These are phyloP conservation scores for Barbarea vulgaris DNA, from an alignment of 345 rosid species.

Conservation along the genomic window DNA sequence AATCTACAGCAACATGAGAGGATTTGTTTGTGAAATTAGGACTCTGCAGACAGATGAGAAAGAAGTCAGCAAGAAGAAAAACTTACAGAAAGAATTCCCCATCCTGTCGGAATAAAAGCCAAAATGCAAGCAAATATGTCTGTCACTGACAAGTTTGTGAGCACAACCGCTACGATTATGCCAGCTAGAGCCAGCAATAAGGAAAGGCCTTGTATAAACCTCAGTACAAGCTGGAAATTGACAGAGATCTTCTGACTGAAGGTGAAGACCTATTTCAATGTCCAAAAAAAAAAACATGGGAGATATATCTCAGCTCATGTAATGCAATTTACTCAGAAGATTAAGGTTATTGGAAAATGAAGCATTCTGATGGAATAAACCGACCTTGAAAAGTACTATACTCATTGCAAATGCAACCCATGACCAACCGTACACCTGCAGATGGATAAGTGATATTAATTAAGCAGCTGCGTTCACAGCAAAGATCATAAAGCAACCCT, in stretches of 20 bases:
- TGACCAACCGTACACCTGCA: conserved; percentile 83
- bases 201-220: conserved; percentile 83
- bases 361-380: conserved; percentile 10
- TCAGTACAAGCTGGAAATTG: conserved; percentile 87
- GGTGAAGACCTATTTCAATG: conserved; percentile 72
- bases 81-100: conserved; percentile 93
- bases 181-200: conserved; percentile 81
- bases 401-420: conserved; percentile 76
- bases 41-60: conserved; percentile 5
- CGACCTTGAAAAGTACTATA: conserved; percentile 84
- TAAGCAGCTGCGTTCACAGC: conserved; percentile 4
- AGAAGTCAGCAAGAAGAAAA: conserved; percentile 4
- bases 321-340: neutral
- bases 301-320: conserved; percentile 24
- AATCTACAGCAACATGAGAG: conserved; percentile 52
- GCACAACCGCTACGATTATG: conserved; percentile 58
- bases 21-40: neutral
- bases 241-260: conserved; percentile 97
- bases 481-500: neutral
- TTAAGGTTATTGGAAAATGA: conserved; percentile 6
- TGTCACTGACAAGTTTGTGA: conserved; percentile 49
- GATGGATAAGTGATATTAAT: neutral
- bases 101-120: conserved; percentile 93
- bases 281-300: neutral
- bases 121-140: conserved; percentile 81